Conservation (phyloP, 345 rosid species). For the Draba incana region DNA sequence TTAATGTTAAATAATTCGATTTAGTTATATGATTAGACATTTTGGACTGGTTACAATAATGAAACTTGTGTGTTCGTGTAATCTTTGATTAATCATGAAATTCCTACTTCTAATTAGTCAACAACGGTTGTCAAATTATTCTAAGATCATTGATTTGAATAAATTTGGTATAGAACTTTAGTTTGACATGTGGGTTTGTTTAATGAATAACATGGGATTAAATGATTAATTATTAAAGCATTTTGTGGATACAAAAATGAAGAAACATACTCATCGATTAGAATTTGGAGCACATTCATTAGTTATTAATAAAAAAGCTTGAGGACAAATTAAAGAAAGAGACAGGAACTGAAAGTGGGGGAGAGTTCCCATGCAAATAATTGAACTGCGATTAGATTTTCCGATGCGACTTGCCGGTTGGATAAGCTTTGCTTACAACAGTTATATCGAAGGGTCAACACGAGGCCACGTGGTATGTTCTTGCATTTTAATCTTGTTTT, state of each 20-base stretch:
- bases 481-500: background rate
- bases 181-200: slow-evolving; percentile 33
- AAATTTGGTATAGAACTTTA: background rate
- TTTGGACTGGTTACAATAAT: slow-evolving; percentile 18
- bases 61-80: slow-evolving; percentile 31
- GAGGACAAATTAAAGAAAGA: slow-evolving; percentile 35
- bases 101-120: slow-evolving; percentile 17
- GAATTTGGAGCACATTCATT: slow-evolving; percentile 19
- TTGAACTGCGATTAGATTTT: slow-evolving; percentile 43
- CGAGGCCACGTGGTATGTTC: slow-evolving; percentile 36
- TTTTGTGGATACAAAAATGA: slow-evolving; percentile 29
- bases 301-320: slow-evolving; percentile 26
- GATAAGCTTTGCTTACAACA: slow-evolving; percentile 31
- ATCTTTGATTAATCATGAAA: slow-evolving; percentile 30
- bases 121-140: slow-evolving; percentile 24
- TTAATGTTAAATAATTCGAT: background rate
- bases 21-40: slow-evolving; percentile 33
- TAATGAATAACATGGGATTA: slow-evolving; percentile 28
- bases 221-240: slow-evolving; percentile 2
- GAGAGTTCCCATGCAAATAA: slow-evolving; percentile 43
- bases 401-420: slow-evolving; percentile 45
- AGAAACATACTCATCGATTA: slow-evolving; percentile 34
- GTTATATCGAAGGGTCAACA: slow-evolving; percentile 23
- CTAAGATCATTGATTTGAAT: background rate
- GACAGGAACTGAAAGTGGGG: slow-evolving; percentile 42